Base-by-base conservation (phyloP, 2,329 filamentous ascomycete species). In the Coniochaeta sp. region DNA sequence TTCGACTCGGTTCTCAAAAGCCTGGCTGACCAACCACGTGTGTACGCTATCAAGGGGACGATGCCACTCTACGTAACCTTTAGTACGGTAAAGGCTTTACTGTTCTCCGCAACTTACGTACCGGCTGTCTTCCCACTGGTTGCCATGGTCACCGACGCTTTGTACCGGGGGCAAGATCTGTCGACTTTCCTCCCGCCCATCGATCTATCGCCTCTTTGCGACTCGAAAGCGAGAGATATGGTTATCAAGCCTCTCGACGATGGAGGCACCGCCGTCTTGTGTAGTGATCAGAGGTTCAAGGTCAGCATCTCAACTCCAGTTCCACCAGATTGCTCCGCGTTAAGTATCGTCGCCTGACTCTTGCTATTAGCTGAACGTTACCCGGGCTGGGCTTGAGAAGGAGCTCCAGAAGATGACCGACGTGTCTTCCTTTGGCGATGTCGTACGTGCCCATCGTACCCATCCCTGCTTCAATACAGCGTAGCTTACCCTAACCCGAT, bases 51-150 rank as follows among this genome's bases (percentile, higher is more conserved):
- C n/a, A 56, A 52, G 0, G 28, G 57, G 13, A 54, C 51, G 3
- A 67, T 70, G 20, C 68, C 67, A 6, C 58, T 65, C 22, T 52
- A 75, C 31, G 38, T 75, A 26, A 67, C 71, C 6, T 65, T 67
- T 31, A 62, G 60, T 51, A 64, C 69, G 51, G 22, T 76, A 40
- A 70, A 70, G 58, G 50, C 51, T 45, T 38, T 67, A 6, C 61
- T 73, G 26, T 71, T 73, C 49, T 48, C 52, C 1, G 53, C 58
- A 2, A 32, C 73, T 2, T 73, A 73, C 52, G 16, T 56, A 3
- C 71, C 71, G 2, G 54, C 70, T 13, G 14, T 31, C 13, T 54
- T 54, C 26, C 53, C 50, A 6, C 5, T 40, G 4, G 18, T 54
- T 8, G 47, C 53, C 4, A 30, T 42, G 12, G 14, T 54, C 1